These are phyloP conservation scores for Saksenaea oblongispora DNA, from an alignment of 371 early-diverging fungal species.

Conservation along the genomic window DNA sequence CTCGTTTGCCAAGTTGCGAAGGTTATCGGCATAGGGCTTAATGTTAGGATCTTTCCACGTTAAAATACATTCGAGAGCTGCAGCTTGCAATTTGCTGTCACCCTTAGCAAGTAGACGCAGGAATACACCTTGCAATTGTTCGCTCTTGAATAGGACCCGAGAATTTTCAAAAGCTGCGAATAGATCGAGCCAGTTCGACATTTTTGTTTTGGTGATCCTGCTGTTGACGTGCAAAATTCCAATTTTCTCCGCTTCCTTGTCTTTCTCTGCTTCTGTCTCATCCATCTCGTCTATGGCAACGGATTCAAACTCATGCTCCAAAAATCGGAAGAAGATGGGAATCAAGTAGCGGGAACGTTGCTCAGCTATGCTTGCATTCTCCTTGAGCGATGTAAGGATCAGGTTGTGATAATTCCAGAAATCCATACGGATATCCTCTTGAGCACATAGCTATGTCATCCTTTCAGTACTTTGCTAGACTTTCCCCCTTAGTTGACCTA, in stretches of 20 bases:
- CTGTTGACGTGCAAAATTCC: slow-evolving; percentile 45
- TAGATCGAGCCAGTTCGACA: slow-evolving; percentile 69
- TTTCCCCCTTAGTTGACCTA: slow-evolving; percentile 6
- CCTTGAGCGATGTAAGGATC: slow-evolving; percentile 68
- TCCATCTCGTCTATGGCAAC: slow-evolving; percentile 38
- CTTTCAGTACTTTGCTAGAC: not conserved
- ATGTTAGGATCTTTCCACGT: slow-evolving; percentile 76
- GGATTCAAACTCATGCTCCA: slow-evolving; percentile 60
- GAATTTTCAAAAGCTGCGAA: slow-evolving; percentile 80
- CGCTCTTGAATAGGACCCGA: slow-evolving; percentile 46
- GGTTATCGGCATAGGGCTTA: slow-evolving; percentile 70
- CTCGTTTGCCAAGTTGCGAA: slow-evolving; percentile 81
- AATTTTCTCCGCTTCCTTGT: slow-evolving; percentile 16
- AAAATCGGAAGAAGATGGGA: slow-evolving; percentile 74
- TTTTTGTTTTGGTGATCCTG: slow-evolving; percentile 46
- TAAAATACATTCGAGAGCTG: slow-evolving; percentile 81
- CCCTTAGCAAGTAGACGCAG: slow-evolving; percentile 78
- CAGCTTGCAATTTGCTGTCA: slow-evolving; percentile 76
- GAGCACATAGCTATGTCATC: slow-evolving; percentile 26
- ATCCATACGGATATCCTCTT: slow-evolving; percentile 63
- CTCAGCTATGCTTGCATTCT: slow-evolving; percentile 71
- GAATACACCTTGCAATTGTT: slow-evolving; percentile 61
- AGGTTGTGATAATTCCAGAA: slow-evolving; percentile 76
- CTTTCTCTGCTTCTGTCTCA: slow-evolving; percentile 29
- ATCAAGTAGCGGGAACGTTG: slow-evolving; percentile 70